Evolutionary conservation across 1,139 yeast genomes (phyloP).

Genomic region (Yamadazyma diddensiae): DNA sequence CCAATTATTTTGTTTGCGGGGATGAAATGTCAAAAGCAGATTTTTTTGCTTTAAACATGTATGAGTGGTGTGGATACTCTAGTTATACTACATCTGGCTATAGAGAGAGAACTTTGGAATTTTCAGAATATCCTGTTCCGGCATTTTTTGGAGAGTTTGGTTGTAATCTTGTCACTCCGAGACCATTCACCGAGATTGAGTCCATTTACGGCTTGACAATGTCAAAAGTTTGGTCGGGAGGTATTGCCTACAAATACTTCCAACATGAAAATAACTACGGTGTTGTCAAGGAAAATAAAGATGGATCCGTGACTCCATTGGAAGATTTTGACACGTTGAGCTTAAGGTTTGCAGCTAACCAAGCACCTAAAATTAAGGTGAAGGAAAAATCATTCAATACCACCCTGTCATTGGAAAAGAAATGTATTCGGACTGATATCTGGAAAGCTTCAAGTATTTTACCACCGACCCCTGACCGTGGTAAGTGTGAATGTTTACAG

Average conservation of each 20-base stretch:
- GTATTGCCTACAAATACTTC: conserved; percentile 38
- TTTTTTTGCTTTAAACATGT: conserved; percentile 60
- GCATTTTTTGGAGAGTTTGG: conserved; percentile 63
- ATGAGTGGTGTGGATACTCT: conserved; percentile 69
- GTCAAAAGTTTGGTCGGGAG: conserved; percentile 43
- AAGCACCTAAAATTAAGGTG: conserved; percentile 25
- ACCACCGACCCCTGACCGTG: conserved; percentile 55
- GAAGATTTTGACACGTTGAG: conserved; percentile 43
- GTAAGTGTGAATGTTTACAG: conserved; percentile 57
- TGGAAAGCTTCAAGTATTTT: conserved; percentile 46
- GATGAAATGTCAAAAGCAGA: conserved; percentile 33
- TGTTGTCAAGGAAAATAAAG: conserved; percentile 24
- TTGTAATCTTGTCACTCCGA: conserved; percentile 50
- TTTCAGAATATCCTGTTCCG: conserved; percentile 48
- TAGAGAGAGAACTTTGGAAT: conserved; percentile 50
- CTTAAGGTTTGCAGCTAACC: conserved; percentile 27
- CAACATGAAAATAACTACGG: conserved; percentile 37
- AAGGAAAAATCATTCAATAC: background rate
- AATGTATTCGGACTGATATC: conserved; percentile 9
- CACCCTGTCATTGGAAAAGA: conserved; percentile 1
- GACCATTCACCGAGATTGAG: conserved; percentile 54
- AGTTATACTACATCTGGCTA: conserved; percentile 56
- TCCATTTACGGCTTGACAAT: conserved; percentile 34
- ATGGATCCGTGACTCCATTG: conserved; percentile 31
- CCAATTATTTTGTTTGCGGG: conserved; percentile 51